Percentiles rank a stretch among this genome's conserved stretches.
These are phyloP conservation scores for Cyclotella sp. DNA, from an alignment of 108 stramenopile genomes.

Conservation along the genomic window DNA sequence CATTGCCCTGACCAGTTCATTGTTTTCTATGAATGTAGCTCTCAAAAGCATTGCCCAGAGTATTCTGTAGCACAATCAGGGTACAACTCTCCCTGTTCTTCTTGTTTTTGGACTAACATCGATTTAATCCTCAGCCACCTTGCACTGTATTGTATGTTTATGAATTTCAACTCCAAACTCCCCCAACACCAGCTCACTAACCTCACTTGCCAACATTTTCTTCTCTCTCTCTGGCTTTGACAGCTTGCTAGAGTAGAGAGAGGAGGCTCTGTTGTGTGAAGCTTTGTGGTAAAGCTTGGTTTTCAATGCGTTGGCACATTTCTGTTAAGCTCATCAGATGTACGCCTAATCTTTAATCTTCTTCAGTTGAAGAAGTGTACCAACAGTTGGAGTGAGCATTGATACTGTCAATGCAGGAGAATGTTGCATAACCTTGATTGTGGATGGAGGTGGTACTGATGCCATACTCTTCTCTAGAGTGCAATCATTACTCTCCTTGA, in stretches of 20 bases:
- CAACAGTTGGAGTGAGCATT: too few relatives aligned
- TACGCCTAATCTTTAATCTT: too few relatives aligned
- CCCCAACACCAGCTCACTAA: slow-evolving; percentile 8
- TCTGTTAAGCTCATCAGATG: too few relatives aligned
- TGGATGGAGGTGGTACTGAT: neutral
- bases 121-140: slow-evolving; percentile 3
- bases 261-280: neutral
- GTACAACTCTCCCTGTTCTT: neutral
- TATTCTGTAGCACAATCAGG: neutral
- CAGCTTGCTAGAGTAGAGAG: neutral
- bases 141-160: neutral
- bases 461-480: too few relatives aligned
- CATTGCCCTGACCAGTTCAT: neutral
- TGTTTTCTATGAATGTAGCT: slow-evolving; percentile 1
- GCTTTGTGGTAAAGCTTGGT: neutral
- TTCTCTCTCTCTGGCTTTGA: slow-evolving; percentile 7
- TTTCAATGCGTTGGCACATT: neutral
- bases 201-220: slow-evolving; percentile 2
- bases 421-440: too few relatives aligned
- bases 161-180: slow-evolving; percentile 6
- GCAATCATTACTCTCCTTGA: neutral
- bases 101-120: slow-evolving; percentile 1
- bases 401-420: too few relatives aligned
- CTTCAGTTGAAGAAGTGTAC: too few relatives aligned
- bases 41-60: slow-evolving; percentile 1